Percentiles rank a stretch among this genome's conserved stretches.
Evolutionary conservation across 495 filamentous ascomycete genomes (phyloP).

Genomic region (Hypoxylon fragiforme): DNA sequence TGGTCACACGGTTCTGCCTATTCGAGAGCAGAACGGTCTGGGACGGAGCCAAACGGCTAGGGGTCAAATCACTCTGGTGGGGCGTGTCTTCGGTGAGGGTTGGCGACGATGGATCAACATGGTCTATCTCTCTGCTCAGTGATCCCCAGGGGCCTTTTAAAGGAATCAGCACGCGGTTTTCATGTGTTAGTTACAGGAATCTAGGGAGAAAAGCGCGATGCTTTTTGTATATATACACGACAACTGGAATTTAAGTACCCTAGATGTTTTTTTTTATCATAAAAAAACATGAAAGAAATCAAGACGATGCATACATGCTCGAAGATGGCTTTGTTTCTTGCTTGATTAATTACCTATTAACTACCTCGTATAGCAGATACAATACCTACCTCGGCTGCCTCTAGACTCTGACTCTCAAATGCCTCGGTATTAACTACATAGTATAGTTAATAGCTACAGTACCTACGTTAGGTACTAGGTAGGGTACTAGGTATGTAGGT

Average conservation of each 20-base stretch:
- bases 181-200: constrained; percentile 13
- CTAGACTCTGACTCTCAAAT: too few species aligned
- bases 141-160: too few species aligned
- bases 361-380: too few species aligned
- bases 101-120: too few species aligned
- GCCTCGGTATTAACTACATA: too few species aligned
- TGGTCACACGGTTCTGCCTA: constrained; percentile 14
- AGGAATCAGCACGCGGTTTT: constrained; percentile 7
- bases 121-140: constrained; percentile 3
- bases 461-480: not conserved
- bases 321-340: too few species aligned
- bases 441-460: not conserved
- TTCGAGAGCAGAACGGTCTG: constrained; percentile 4
- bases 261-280: too few species aligned
- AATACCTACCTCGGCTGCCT: too few species aligned
- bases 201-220: constrained; percentile 19
- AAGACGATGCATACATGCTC: not conserved
- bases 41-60: constrained; percentile 3
- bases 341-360: too few species aligned
- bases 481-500: not conserved
- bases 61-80: not conserved
- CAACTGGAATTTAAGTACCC: not conserved
- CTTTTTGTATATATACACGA: constrained; percentile 30
- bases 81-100: constrained; percentile 1
- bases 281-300: not conserved